Conservation (phyloP, 768 basidiomycete species). For the Daedalea quercina region DNA sequence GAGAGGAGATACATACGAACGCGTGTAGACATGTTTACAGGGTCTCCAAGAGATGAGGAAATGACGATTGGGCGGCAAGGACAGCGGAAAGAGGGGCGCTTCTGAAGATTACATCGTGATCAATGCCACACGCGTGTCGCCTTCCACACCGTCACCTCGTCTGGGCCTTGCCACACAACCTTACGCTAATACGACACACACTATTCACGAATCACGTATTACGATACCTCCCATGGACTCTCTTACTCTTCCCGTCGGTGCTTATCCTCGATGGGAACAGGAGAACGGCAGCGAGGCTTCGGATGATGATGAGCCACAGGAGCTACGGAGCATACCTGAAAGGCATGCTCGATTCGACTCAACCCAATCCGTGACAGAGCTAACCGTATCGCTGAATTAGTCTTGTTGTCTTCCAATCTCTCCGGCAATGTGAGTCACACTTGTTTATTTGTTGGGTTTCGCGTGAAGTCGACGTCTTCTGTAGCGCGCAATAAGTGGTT, state of each 20-base stretch:
- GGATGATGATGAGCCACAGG: slow-evolving; percentile 4
- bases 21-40: slow-evolving; percentile 36
- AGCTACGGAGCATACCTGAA: slow-evolving; percentile 44
- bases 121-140: neutral
- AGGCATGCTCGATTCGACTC: slow-evolving; percentile 36
- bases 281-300: slow-evolving; percentile 27
- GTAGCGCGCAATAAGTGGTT: slow-evolving; percentile 72
- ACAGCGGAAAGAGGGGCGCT: no score
- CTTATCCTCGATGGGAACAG: slow-evolving; percentile 53
- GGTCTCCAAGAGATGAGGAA: no score
- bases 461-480: slow-evolving; percentile 13
- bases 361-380: neutral
- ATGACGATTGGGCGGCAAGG: no score
- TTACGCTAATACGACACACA: no score
- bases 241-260: slow-evolving; percentile 44
- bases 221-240: neutral
- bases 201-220: no score
- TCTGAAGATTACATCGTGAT: neutral
- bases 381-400: no score
- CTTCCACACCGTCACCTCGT: neutral
- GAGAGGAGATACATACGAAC: slow-evolving; percentile 49
- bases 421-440: slow-evolving; percentile 55
- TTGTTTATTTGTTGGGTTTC: slow-evolving; percentile 6
- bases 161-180: no score
- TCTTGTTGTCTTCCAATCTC: slow-evolving; percentile 54